Base-by-base conservation (phyloP, 202 grass and related monocot species). In the Miscanthus sacchariflorus region DNA sequence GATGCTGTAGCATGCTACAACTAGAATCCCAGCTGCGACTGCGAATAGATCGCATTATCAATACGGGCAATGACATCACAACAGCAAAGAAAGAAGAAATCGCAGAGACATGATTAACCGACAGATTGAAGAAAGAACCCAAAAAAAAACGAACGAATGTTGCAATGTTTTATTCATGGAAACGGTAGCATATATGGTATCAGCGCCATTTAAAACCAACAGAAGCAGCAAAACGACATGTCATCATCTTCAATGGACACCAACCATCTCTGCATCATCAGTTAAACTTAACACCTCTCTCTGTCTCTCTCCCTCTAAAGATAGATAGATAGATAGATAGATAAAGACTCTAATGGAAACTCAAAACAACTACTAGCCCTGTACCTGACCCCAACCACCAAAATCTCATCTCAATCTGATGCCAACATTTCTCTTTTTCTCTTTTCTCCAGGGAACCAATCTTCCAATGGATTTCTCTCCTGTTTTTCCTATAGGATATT, bases 401-500 rank as follows among this genome's bases (percentile, higher is more conserved):
- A 91, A 92, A 76, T 72, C 81, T 80, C 84, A 88, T 82, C 84
- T 85, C 88, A 90, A 80, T 76, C 70, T 72, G 73, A 81, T 80
- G 86, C 82, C 69, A 85, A 79, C 73, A 82, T 75, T 70, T 80
- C 79, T 82, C 23, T 38, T 27, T 48, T 43, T 39, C 3, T 77
- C 18, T 12, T 61, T 28, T 74, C 71, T 83, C 86, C 76, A 66
- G 76, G 70, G 77, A 88, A 85, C 81, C 72, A 91, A 91, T 91
- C 90, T 82, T 85, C 71, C 82, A 85, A 88, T 88, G 90, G 90
- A 90, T 93, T 79, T 72, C 6, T 92, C 84, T 87, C 33, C 85
- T 93, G 80, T 90, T 91, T 93, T 86, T 90, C 78, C 90, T 93
- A 85, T 93, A 91, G 91, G 85, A 79, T 93, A 93, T 95, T 42